A percentile compares a stretch with the other conserved stretches of the same genome.
Evolutionary conservation across 1,284 basidiomycete genomes (phyloP).

Genomic region (Puccinia novopanici): DNA sequence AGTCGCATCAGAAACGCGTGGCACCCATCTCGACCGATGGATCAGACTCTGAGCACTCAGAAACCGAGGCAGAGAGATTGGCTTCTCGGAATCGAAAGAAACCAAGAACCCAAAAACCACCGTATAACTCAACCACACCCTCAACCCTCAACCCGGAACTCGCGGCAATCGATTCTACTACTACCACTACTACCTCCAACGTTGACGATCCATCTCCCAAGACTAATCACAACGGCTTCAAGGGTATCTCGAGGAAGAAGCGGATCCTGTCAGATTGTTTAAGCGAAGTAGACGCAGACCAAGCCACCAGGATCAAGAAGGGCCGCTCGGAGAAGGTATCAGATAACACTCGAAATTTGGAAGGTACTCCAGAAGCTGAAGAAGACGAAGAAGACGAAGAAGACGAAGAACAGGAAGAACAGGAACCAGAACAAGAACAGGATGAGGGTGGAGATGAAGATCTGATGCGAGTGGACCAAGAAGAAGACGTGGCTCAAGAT

Average conservation of each 20-base stretch:
- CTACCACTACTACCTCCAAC: background rate
- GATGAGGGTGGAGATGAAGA: slow-evolving; percentile 26
- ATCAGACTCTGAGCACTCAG: slow-evolving; percentile 11
- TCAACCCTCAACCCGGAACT: background rate
- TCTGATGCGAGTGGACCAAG: slow-evolving; percentile 30
- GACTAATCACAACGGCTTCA: background rate
- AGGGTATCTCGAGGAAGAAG: slow-evolving; percentile 15
- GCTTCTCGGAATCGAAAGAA: slow-evolving; percentile 25
- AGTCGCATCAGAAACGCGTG: slow-evolving; percentile 23
- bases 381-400: slow-evolving; percentile 18
- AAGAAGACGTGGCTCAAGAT: background rate
- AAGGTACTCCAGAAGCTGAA: slow-evolving; percentile 6
- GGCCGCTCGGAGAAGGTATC: slow-evolving; percentile 26
- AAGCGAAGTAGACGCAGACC: slow-evolving; percentile 32
- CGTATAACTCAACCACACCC: background rate
- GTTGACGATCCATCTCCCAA: background rate
- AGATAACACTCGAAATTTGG: background rate
- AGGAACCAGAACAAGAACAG: background rate
- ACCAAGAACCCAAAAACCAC: background rate
- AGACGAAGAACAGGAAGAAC: background rate
- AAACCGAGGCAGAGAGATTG: slow-evolving; percentile 15
- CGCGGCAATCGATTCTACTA: background rate
- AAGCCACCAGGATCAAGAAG: slow-evolving; percentile 29
- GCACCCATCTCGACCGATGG: slow-evolving; percentile 18
- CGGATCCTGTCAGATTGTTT: slow-evolving; percentile 40